Evolutionary conservation across 2,329 filamentous ascomycete genomes (phyloP), one percentile per base, ranked within the genome.

Genomic region (Davidsoniella eucalypti): DNA sequence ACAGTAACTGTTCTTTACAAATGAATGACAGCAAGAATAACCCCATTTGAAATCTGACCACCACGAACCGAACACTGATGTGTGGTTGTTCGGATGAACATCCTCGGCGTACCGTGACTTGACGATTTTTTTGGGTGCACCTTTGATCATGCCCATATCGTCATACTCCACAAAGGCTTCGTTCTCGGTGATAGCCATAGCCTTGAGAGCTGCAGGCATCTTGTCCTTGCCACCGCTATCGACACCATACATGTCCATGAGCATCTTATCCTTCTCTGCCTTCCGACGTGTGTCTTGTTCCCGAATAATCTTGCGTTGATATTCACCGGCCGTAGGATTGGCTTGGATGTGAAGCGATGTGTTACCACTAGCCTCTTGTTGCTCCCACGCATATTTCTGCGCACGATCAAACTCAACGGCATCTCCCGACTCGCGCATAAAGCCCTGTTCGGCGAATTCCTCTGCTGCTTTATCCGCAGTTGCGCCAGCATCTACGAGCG

Each of bases 1-100:
- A 64, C 92, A 98, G 61, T 96, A 98, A 60, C 87, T 94, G 65
- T 98, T 96, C 67, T 94, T 95, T 55, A 94, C 77, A 18, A 80
- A 82, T 0, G 87, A 94, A 63, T 93, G 87, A 69, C 92, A 98
- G 64, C 92, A 98, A 18, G 84, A 76, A 64, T 94, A 98, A 1
- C 92, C 92, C 92, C 92, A 98, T 64, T 82, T 76, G 67, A 95
- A 96, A 60, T 86, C 80, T 49, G 80, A 77, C 92, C 92, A 98
- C 92, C 92, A 98, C 60, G 87, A 94, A 45, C 92, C 92, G 85
- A 87, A 98, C 2, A 94, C 82, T 0, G 83, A 82, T 2, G 78
- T 87, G 66, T 98, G 92, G 60, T 98, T 98, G 68, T 94, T 90
- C 62, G 83, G 75, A 49, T 84, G 69, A 0, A 95, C 72, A 59